Base-by-base conservation (phyloP, 345 rosid species). In the Brassica cretica region DNA sequence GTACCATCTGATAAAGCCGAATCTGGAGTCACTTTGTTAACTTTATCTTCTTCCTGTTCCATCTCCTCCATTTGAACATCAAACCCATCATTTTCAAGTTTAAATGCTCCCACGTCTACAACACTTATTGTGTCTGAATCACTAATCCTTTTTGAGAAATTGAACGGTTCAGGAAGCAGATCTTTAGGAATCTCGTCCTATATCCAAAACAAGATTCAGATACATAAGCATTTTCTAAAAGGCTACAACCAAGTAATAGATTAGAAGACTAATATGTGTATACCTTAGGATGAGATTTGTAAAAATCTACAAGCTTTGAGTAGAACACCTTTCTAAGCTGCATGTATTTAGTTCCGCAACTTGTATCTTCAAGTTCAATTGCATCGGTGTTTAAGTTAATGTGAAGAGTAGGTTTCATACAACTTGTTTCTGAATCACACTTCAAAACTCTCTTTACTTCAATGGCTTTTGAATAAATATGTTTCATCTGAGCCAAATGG, bases 361-460 rank as follows among this genome's bases (percentile, higher is more conserved):
- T 85, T 12, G 61, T 49, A 25, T 74, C 76, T 15, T 86, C 92
- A 21, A 66, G 81, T 14, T 78, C 83, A 19, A 90, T 19, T 2
- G 87, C 85, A 16, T 89, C 86, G 11, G 82, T 83, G 27, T 85
- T 84, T 3, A 95, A 35, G 37, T 80, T 73, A 46, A 95, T 61
- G 29, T 87, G 85, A 75, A 95, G 92, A 83, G 89, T 89, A 0
- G 97, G 96, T 83, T 88, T 93, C 96, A 88, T 86, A 72, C 94
- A 91, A 61, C 89, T 39, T 10, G 87, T 89, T 61, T 59, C 66
- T 83, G 90, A 91, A 81, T 90, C 94, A 78, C 82, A 82, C 64
- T 64, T 67, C 3, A 88, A 81, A 39, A 86, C 80, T 80, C 82
- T 89, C 85, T 81, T 93, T 5, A 93, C 68, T 68, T 88, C 89